Evolutionary conservation across 305 asterid genomes (phyloP).

Genomic region (Ilex paraguariensis): DNA sequence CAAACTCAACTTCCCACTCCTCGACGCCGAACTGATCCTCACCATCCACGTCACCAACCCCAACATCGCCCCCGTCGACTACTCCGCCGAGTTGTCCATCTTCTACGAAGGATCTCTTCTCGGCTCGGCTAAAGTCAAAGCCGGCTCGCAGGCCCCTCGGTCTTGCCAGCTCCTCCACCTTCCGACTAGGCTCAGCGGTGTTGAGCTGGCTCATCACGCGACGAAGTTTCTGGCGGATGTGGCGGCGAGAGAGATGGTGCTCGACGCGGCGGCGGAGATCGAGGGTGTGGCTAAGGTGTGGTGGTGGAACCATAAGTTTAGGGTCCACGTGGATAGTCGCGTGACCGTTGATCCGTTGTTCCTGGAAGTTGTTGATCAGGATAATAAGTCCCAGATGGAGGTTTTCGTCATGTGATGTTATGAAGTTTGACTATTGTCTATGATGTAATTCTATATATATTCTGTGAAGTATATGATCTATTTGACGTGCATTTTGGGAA

Average conservation of each 20-base stretch:
- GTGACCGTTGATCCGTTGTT: constrained; percentile 83
- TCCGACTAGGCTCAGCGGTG: constrained; percentile 77
- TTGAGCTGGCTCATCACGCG: constrained; percentile 63
- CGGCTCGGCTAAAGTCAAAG: constrained; percentile 68
- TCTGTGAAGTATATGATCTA: background rate
- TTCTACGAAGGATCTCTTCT: constrained; percentile 71
- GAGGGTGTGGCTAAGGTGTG: constrained; percentile 71
- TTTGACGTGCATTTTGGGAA: constrained; percentile 12
- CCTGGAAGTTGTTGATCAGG: constrained; percentile 85
- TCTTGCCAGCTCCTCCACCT: constrained; percentile 86
- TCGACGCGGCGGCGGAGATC: constrained; percentile 74
- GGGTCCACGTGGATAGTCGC: constrained; percentile 90
- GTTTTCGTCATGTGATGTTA: constrained; percentile 21
- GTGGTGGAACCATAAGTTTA: constrained; percentile 85
- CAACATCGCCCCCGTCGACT: constrained; percentile 61
- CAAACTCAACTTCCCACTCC: constrained; percentile 73
- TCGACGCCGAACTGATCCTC: constrained; percentile 71
- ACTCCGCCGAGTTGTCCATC: constrained; percentile 69
- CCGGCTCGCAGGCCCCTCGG: constrained; percentile 79
- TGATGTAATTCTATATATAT: background rate
- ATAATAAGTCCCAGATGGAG: constrained; percentile 54
- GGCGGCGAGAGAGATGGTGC: constrained; percentile 78
- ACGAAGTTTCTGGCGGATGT: constrained; percentile 69
- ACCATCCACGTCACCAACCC: constrained; percentile 97
- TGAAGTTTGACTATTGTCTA: too few relatives aligned